A percentile compares a stretch with the other conserved stretches of the same genome.
Evolutionary conservation across 192 early-diverging fungal genomes (phyloP).

Genomic region (Linnemannia hyalina): DNA sequence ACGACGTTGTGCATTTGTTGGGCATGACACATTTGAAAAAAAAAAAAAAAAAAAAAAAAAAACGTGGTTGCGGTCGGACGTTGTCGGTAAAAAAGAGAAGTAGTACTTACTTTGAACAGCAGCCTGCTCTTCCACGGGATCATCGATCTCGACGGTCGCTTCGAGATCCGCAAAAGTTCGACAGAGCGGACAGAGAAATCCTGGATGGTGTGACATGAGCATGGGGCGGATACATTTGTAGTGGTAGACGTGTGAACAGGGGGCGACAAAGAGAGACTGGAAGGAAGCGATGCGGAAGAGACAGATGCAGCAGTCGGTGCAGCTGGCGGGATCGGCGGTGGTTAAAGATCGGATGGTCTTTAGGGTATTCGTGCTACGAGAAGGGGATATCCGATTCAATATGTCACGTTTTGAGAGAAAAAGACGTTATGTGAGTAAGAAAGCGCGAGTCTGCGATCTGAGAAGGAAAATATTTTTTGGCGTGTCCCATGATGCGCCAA

Average conservation of each 20-base stretch:
- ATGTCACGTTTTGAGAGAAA: background rate
- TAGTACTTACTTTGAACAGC: constrained; percentile 17
- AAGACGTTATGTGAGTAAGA: too few species aligned
- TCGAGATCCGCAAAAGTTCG: constrained; percentile 93
- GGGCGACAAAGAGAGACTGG: constrained; percentile 93
- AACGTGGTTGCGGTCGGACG: background rate
- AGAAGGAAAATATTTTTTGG: constrained; percentile 10
- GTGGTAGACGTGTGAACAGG: constrained; percentile 95
- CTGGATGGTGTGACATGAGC: constrained; percentile 74
- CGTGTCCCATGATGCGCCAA: background rate
- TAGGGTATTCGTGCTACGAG: constrained; percentile 58
- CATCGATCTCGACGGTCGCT: constrained; percentile 76
- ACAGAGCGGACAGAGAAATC: constrained; percentile 92
- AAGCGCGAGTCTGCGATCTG: background rate
- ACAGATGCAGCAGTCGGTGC: constrained; percentile 91
- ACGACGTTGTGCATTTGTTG: background rate
- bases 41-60: background rate
- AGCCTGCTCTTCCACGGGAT: constrained; percentile 57
- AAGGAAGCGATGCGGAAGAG: constrained; percentile 86
- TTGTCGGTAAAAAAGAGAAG: background rate
- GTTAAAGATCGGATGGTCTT: constrained; percentile 63
- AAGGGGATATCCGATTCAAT: background rate
- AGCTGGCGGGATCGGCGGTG: constrained; percentile 58
- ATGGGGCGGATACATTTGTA: constrained; percentile 93
- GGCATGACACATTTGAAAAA: background rate